Conservation (phyloP, 768 basidiomycete species). For the Mycena polygramma region DNA sequence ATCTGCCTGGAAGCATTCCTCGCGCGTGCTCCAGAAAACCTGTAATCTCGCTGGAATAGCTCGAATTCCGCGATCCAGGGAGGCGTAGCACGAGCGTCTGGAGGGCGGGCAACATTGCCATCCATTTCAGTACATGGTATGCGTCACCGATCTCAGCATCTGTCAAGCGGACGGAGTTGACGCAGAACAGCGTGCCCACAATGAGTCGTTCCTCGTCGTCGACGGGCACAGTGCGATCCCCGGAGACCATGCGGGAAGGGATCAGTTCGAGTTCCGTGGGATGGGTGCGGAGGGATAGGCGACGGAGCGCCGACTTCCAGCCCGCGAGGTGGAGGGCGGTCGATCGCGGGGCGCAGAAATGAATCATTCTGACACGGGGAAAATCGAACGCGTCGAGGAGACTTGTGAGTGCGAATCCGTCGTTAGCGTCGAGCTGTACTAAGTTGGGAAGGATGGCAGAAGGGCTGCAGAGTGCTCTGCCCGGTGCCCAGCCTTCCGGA, state of each 20-base stretch:
- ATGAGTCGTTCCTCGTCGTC: neutral
- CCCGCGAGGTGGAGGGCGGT: neutral
- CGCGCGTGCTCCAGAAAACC: too few relatives aligned
- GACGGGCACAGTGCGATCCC: neutral
- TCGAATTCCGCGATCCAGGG: too few relatives aligned
- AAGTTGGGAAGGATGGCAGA: neutral
- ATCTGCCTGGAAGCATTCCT: too few relatives aligned
- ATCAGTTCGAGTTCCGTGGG: neutral
- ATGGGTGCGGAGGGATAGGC: neutral
- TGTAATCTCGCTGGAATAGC: too few relatives aligned
- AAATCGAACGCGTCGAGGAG: neutral
- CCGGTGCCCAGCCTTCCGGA: too few relatives aligned
- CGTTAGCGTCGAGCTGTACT: neutral
- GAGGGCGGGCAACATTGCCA: constrained; percentile 3
- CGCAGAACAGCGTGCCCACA: neutral
- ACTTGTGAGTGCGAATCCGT: neutral
- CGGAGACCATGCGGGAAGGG: neutral
- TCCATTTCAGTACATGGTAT: neutral
- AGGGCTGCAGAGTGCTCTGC: neutral
- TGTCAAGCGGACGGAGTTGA: neutral
- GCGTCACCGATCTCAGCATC: neutral
- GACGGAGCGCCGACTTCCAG: neutral
- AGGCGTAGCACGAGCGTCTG: neutral
- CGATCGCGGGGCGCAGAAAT: neutral
- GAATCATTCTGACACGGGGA: neutral